Evolutionary conservation across 1,284 basidiomycete species (phyloP).

Genomic region (Inonotus obliquus): DNA sequence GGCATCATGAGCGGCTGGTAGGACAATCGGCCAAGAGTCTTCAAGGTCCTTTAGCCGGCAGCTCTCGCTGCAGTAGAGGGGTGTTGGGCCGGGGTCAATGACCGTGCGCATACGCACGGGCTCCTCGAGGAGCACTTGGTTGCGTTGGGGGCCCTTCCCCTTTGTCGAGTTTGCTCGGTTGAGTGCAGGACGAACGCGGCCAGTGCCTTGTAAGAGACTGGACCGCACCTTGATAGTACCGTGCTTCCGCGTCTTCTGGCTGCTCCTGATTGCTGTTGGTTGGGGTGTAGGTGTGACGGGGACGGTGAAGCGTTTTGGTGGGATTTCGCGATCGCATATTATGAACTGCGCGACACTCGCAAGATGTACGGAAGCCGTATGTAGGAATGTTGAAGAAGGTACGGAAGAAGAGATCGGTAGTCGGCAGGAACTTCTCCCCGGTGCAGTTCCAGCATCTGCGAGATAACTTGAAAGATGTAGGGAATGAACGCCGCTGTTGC

Average conservation of each 20-base stretch:
- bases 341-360: too few relatives aligned
- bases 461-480: too few relatives aligned
- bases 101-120: slow-evolving; percentile 51
- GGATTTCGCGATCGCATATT: slow-evolving; percentile 65
- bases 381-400: too few relatives aligned
- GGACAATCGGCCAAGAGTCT: slow-evolving; percentile 35
- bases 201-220: slow-evolving; percentile 56
- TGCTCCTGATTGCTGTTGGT: slow-evolving; percentile 21
- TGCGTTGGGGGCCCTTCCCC: neutral
- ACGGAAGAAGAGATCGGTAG: too few relatives aligned
- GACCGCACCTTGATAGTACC: slow-evolving; percentile 34
- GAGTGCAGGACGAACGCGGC: slow-evolving; percentile 33
- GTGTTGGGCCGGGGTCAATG: slow-evolving; percentile 70
- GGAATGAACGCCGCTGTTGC: too few relatives aligned
- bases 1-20: slow-evolving; percentile 31
- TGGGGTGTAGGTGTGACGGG: slow-evolving; percentile 33
- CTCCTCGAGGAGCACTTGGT: slow-evolving; percentile 24
- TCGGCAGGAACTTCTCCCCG: too few relatives aligned
- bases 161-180: slow-evolving; percentile 18
- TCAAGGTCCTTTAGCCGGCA: slow-evolving; percentile 37
- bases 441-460: too few relatives aligned
- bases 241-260: slow-evolving; percentile 36
- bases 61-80: slow-evolving; percentile 75
- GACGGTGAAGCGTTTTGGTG: slow-evolving; percentile 59
- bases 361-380: too few relatives aligned